Base-by-base conservation (phyloP, 257 asterid species). In the Osmanthus fragrans region DNA sequence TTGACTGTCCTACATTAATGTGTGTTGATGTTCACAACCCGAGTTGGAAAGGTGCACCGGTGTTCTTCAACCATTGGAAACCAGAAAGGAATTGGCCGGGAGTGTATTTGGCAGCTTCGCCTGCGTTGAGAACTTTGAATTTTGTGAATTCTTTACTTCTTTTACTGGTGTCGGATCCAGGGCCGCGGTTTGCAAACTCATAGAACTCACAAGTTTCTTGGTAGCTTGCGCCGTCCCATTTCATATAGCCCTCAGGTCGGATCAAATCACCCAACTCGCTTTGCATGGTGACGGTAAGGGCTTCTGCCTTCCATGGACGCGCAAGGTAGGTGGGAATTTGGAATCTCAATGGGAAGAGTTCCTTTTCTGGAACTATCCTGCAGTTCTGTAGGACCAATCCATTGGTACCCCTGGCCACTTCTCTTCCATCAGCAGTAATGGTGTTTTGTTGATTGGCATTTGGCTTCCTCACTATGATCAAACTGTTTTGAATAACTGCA, bases 361-460 rank as follows among this genome's bases (percentile, higher is more conserved):
- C 82, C 2, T 60, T n/a, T 33, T 87, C 98, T 11, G 97, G 85
- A 5, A 85, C 85, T 7, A 93, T 91, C 71, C 73, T 76, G 84
- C 96, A 89, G 83, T 88, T 87, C 58, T 93, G 98, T 67, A 93
- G 51, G 7, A 92, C 92, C 51, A 91, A 30, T 0, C 97, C 96
- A 39, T 79, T 71, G 40, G 80, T 86, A 4, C 84, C 86, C 3
- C 34, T 74, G 0, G 1, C 3, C 7, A 81, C n/a, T 32, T 83
- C 85, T 60, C 71, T 86, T 4, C 98, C 98, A 49, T 93, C 97
- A 4, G 97, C 96, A 0, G 94, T 93, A 4, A 92, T 78, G 0
- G 91, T 84, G 91, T 87, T 92, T 71, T 74, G 56, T 70, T 91
- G 98, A 37, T 68, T 37, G 0, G 85, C 79, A 15, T 74, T 2